Conservation (phyloP, 2,329 filamentous ascomycete species). For the Colletotrichum somersetense region DNA sequence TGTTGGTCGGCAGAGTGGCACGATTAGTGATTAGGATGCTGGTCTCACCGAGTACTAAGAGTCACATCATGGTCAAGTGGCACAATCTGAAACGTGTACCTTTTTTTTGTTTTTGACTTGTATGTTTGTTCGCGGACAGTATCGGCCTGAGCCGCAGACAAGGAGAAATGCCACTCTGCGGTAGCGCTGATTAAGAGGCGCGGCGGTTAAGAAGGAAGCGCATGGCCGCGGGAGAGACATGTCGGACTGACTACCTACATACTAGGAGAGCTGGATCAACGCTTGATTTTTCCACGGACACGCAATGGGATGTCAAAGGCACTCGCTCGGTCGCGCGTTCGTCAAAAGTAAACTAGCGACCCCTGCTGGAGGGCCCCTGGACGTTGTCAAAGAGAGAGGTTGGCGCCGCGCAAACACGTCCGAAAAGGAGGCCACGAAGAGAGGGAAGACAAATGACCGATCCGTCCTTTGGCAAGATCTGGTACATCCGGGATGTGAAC, state of each 20-base stretch:
- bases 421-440: slow-evolving; percentile 21
- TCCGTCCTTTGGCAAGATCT: slow-evolving; percentile 15
- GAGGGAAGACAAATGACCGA: slow-evolving; percentile 15
- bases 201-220: slow-evolving; percentile 3
- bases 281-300: slow-evolving; percentile 26
- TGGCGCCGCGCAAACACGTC: slow-evolving; percentile 12
- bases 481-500: slow-evolving; percentile 14
- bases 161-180: not conserved
- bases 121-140: not conserved
- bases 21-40: slow-evolving; percentile 32
- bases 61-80: slow-evolving; percentile 33
- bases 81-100: slow-evolving; percentile 38
- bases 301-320: slow-evolving; percentile 8
- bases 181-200: slow-evolving; percentile 11
- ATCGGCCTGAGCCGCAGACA: slow-evolving; percentile 27
- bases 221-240: slow-evolving; percentile 15
- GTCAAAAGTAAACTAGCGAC: slow-evolving; percentile 3
- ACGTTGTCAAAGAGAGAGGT: slow-evolving; percentile 9
- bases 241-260: not conserved
- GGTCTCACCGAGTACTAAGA: slow-evolving; percentile 24
- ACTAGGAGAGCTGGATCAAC: slow-evolving; percentile 27
- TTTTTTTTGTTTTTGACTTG: not conserved
- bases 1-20: not conserved
- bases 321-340: not conserved
- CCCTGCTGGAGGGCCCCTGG: slow-evolving; percentile 16